These are phyloP conservation scores for Rosa persica DNA, from an alignment of 306 rosid species.

Conservation along the genomic window DNA sequence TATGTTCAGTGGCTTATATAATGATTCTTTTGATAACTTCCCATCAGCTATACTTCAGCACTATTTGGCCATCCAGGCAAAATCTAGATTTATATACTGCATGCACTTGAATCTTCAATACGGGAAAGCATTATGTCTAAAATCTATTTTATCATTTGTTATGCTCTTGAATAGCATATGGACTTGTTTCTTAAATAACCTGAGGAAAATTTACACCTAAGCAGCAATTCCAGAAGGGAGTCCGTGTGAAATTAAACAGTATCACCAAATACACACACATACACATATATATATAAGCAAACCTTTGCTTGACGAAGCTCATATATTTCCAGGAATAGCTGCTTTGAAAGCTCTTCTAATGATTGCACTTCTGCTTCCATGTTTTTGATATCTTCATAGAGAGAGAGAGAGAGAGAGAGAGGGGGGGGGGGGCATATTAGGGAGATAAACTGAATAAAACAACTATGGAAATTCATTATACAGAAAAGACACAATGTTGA, in stretches of 20 bases:
- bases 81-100: background rate
- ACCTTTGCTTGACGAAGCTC: constrained; percentile 99
- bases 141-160: background rate
- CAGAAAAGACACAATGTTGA: constrained; percentile 8
- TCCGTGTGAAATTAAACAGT: background rate
- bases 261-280: background rate
- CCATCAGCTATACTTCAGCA: background rate
- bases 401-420: background rate
- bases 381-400: constrained; percentile 63
- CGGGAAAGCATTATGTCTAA: background rate
- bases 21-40: background rate
- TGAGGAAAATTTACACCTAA: no score
- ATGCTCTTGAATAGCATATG: constrained; percentile 1
- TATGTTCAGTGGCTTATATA: background rate
- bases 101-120: background rate
- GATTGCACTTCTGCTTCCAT: constrained; percentile 93
- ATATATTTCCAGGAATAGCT: constrained; percentile 90
- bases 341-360: constrained; percentile 94
- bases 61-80: constrained; percentile 9
- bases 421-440: no score
- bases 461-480: background rate
- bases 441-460: constrained; percentile 12
- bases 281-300: constrained; percentile 6
- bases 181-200: no score
- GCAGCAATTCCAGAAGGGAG: background rate